Conservation (phyloP, 192 early-diverging fungal species). For the Gigaspora rosea region DNA sequence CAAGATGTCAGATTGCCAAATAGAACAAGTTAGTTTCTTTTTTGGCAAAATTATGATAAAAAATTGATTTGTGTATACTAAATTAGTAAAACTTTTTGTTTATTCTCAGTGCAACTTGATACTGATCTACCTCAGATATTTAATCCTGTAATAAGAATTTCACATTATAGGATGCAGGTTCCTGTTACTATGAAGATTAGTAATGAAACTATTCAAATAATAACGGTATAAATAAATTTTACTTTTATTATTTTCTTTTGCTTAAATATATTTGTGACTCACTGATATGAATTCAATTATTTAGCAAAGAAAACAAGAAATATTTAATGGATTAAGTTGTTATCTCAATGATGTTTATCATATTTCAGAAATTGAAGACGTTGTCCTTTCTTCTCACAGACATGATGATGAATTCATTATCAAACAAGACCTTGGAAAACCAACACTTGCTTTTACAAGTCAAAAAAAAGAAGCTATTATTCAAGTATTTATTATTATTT, state of each 20-base stretch:
- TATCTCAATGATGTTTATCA: slow-evolving; percentile 86
- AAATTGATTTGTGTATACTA: not conserved
- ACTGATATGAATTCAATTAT: not conserved
- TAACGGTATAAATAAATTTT: slow-evolving; percentile 42
- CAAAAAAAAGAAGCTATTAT: slow-evolving; percentile 72
- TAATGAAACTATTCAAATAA: slow-evolving; percentile 81
- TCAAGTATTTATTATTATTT: slow-evolving; percentile 25
- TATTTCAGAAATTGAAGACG: slow-evolving; percentile 78
- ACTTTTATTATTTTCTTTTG: not conserved
- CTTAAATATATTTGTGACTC: not conserved
- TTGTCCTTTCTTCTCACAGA: slow-evolving; percentile 55
- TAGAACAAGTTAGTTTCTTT: slow-evolving; percentile 52
- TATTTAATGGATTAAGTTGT: slow-evolving; percentile 67
- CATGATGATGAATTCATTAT: slow-evolving; percentile 76
- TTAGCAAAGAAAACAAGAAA: slow-evolving; percentile 71
- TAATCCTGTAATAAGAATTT: slow-evolving; percentile 68
- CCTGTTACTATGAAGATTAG: slow-evolving; percentile 84
- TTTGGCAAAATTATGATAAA: not conserved
- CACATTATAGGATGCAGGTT: slow-evolving; percentile 62
- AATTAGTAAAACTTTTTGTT: not conserved
- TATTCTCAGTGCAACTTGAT: slow-evolving; percentile 62
- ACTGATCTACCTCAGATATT: slow-evolving; percentile 65
- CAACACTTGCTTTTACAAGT: slow-evolving; percentile 68
- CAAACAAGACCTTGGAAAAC: slow-evolving; percentile 69
- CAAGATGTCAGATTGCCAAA: slow-evolving; percentile 77